Evolutionary conservation across 768 basidiomycete genomes (phyloP).

Genomic region (Harrya chromipes): DNA sequence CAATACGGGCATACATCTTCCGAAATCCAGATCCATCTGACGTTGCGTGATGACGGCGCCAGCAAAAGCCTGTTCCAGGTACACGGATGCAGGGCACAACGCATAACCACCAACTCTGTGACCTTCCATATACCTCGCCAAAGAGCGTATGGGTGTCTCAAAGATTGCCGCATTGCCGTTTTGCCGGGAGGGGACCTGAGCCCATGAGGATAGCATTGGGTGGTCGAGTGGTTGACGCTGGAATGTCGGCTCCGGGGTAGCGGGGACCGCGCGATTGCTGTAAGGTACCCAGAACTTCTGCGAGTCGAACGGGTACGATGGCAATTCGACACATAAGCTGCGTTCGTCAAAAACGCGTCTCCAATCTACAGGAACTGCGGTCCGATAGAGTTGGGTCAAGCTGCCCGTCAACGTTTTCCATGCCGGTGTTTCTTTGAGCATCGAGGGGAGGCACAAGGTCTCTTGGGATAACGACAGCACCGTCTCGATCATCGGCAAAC

Average conservation of each 20-base stretch:
- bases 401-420: conserved; percentile 45
- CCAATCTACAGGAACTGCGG: conserved; percentile 48
- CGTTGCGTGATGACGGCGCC: conserved; percentile 39
- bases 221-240: conserved; percentile 22
- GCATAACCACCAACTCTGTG: conserved; percentile 55
- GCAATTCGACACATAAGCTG: conserved; percentile 47
- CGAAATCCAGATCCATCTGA: conserved; percentile 32
- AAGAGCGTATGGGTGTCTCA: conserved; percentile 46
- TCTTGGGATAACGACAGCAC: conserved; percentile 28
- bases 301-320: conserved; percentile 59
- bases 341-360: conserved; percentile 49
- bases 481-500: conserved; percentile 54
- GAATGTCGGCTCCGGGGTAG: neutral
- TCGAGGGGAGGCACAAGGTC: conserved; percentile 44
- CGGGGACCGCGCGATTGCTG: conserved; percentile 23
- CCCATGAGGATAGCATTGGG: conserved; percentile 40
- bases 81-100: conserved; percentile 66
- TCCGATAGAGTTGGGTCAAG: conserved; percentile 48
- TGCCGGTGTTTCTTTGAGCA: conserved; percentile 43
- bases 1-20: conserved; percentile 37
- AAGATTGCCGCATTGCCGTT: conserved; percentile 44
- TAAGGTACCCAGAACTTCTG: conserved; percentile 57
- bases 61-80: conserved; percentile 53
- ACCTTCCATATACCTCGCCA: conserved; percentile 48
- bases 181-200: conserved; percentile 38